Percentiles rank a stretch among this genome's conserved stretches.
Evolutionary conservation across 106 monocot species (phyloP).

Genomic region (Dendrobium nobile): DNA sequence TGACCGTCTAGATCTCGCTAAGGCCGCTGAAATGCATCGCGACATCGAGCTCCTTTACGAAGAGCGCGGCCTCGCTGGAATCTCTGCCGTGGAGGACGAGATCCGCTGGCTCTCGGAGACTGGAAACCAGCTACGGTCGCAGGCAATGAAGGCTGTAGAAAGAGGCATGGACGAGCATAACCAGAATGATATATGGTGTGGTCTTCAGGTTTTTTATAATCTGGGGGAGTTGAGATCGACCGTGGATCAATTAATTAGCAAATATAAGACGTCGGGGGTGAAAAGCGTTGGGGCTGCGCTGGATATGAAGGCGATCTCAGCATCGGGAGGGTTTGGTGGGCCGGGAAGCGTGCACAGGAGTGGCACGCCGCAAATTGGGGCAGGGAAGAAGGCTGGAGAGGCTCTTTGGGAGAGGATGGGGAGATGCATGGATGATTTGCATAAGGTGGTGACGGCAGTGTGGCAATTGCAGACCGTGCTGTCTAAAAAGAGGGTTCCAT

Average conservation of each 20-base stretch:
- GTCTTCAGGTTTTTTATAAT: conserved; percentile 96
- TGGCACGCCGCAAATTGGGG: conserved; percentile 90
- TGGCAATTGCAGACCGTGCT: conserved; percentile 94
- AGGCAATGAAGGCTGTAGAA: conserved; percentile 76
- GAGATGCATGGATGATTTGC: conserved; percentile 81
- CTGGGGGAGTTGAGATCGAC: conserved; percentile 76
- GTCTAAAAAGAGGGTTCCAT: conserved; percentile 81
- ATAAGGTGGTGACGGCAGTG: conserved; percentile 64
- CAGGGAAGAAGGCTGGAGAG: conserved; percentile 66
- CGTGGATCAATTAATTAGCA: conserved; percentile 60
- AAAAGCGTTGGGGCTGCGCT: conserved; percentile 69
- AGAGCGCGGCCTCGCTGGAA: conserved; percentile 61
- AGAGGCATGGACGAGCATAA: conserved; percentile 79
- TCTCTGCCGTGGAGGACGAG: conserved; percentile 78
- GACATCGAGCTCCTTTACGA: conserved; percentile 67
- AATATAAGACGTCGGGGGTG: conserved; percentile 63
- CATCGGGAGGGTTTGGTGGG: conserved; percentile 27
- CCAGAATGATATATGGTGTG: conserved; percentile 95
- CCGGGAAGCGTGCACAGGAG: conserved; percentile 85
- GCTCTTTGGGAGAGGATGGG: conserved; percentile 90
- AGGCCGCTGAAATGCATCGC: conserved; percentile 83
- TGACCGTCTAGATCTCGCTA: conserved; percentile 57
- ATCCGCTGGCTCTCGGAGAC: conserved; percentile 63
- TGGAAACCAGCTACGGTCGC: conserved; percentile 44
- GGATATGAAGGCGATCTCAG: conserved; percentile 91